A percentile compares a stretch with the other conserved stretches of the same genome.
Conservation (phyloP, 345 rosid genomes). For the Brassica juncea region DNA sequence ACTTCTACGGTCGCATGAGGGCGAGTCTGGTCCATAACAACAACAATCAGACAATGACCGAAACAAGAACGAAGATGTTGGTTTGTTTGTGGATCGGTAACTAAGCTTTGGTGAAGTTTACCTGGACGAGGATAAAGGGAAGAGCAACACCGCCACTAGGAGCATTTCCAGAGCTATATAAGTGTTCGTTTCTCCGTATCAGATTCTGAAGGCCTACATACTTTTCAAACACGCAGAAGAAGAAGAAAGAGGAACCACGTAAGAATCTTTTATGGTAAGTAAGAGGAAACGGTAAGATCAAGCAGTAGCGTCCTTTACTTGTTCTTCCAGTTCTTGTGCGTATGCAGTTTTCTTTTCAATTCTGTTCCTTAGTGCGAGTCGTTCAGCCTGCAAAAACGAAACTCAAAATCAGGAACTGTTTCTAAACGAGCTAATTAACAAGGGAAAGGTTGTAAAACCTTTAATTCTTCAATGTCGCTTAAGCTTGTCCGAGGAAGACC, state of each 20-base stretch:
- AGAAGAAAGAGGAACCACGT: slow-evolving; percentile 15
- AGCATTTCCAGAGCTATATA: slow-evolving; percentile 75
- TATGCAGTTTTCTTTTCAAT: slow-evolving; percentile 91
- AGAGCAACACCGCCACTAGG: slow-evolving; percentile 89
- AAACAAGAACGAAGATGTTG: neutral
- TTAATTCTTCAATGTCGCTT: slow-evolving; percentile 89
- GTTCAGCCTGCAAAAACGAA: slow-evolving; percentile 56
- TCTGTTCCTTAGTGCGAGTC: slow-evolving; percentile 68
- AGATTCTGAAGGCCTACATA: slow-evolving; percentile 84
- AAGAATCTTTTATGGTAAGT: slow-evolving; percentile 9
- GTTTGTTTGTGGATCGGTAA: slow-evolving; percentile 15
- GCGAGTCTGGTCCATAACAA: slow-evolving; percentile 57
- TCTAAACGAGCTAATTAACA: slow-evolving; percentile 25
- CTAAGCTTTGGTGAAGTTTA: slow-evolving; percentile 33
- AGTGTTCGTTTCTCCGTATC: slow-evolving; percentile 77
- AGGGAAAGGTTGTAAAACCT: slow-evolving; percentile 51
- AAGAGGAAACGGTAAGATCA: slow-evolving; percentile 7
- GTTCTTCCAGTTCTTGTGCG: slow-evolving; percentile 90
- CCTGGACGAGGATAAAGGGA: slow-evolving; percentile 99
- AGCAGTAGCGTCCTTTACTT: slow-evolving; percentile 51
- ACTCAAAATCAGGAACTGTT: slow-evolving; percentile 6
- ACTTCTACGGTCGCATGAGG: slow-evolving; percentile 99
- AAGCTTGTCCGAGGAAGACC: slow-evolving; percentile 97
- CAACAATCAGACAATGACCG: neutral
- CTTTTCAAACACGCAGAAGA: slow-evolving; percentile 47